phyloP scores from a whole-genome alignment of 176 grass and related monocot species.

The Eleusine indica region DNA sequence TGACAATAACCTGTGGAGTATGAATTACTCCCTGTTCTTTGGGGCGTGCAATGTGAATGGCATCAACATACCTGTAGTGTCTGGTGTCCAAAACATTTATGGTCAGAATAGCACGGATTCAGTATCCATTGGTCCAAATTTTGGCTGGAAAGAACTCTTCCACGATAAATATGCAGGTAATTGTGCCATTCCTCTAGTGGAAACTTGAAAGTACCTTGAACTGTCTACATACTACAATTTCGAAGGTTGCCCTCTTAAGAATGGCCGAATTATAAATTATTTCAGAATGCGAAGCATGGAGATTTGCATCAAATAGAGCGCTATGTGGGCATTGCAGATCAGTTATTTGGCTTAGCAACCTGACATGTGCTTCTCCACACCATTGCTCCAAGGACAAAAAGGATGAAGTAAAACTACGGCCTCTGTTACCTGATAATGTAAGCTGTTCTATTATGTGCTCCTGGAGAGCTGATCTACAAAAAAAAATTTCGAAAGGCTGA shows the following conservation, averaged over 20 bases:
- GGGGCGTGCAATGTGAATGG: slow-evolving; percentile 9
- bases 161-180: slow-evolving; percentile 57
- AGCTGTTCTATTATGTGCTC: slow-evolving; percentile 27
- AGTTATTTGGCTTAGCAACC: slow-evolving; percentile 74
- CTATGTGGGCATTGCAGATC: slow-evolving; percentile 60
- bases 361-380: slow-evolving; percentile 58
- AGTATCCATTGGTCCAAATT: slow-evolving; percentile 21
- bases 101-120: slow-evolving; percentile 20
- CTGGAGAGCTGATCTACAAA: background rate
- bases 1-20: slow-evolving; percentile 70
- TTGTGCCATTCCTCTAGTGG: background rate
- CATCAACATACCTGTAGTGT: background rate
- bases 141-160: slow-evolving; percentile 64
- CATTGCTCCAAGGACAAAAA: slow-evolving; percentile 51
- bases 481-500: background rate
- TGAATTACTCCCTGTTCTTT: slow-evolving; percentile 69
- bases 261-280: slow-evolving; percentile 16
- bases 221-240: background rate
- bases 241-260: slow-evolving; percentile 5
- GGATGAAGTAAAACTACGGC: slow-evolving; percentile 49
- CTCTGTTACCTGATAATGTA: slow-evolving; percentile 68
- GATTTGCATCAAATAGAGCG: slow-evolving; percentile 60
- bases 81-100: slow-evolving; percentile 13
- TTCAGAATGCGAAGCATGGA: slow-evolving; percentile 50
- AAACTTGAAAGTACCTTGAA: slow-evolving; percentile 14